A percentile compares a stretch with the other conserved stretches of the same genome.
Conservation (phyloP, 805 yeast genomes). For the Saturnispora besseyi region DNA sequence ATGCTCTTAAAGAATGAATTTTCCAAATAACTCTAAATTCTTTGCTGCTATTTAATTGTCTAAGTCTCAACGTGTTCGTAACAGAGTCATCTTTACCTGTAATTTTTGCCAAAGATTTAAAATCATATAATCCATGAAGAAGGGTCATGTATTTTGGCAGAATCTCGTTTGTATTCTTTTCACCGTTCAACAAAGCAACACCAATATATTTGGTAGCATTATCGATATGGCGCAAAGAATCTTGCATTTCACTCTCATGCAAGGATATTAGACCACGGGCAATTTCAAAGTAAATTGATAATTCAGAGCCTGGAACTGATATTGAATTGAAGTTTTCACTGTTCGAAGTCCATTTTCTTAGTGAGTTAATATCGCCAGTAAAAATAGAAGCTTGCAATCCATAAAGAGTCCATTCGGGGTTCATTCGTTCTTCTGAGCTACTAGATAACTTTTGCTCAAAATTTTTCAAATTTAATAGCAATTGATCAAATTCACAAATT, state of each 20-base stretch:
- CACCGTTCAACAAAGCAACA: constrained; percentile 40
- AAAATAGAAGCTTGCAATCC: constrained; percentile 72
- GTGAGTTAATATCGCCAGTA: constrained; percentile 42
- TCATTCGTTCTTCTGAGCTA: constrained; percentile 7
- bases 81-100: constrained; percentile 12
- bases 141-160: constrained; percentile 39
- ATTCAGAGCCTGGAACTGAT: constrained; percentile 40
- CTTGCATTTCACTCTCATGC: constrained; percentile 24
- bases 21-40: constrained; percentile 39
- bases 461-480: constrained; percentile 41
- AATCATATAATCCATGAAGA: constrained; percentile 54
- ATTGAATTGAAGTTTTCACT: constrained; percentile 33
- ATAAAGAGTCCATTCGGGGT: constrained; percentile 49
- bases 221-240: constrained; percentile 34
- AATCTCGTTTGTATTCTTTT: constrained; percentile 42
- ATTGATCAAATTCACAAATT: constrained; percentile 66
- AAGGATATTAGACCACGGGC: constrained; percentile 55
- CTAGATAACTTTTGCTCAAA: constrained; percentile 19
- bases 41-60: constrained; percentile 22
- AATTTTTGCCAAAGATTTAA: constrained; percentile 31
- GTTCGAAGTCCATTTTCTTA: constrained; percentile 50
- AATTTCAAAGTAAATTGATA: constrained; percentile 50
- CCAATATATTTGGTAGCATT: constrained; percentile 55
- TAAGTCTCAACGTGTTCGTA: constrained; percentile 14
- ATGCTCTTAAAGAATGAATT: constrained; percentile 35